Percentiles rank a stretch among this genome's conserved stretches.
These are phyloP conservation scores for Raphanus sativus DNA, from an alignment of 345 rosid species.

Conservation along the genomic window DNA sequence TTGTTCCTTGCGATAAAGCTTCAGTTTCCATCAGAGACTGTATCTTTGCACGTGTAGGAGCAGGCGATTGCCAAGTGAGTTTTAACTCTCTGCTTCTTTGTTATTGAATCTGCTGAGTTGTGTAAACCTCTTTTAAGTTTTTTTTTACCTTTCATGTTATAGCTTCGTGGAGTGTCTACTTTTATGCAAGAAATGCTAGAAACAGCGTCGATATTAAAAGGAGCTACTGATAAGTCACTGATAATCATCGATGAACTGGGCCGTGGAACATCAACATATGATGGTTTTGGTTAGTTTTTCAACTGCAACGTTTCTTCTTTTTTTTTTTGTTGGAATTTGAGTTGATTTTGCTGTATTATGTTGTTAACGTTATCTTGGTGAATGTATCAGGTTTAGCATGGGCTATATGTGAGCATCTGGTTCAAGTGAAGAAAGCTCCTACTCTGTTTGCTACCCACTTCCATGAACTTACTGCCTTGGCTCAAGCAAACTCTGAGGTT, in stretches of 20 bases:
- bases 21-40: conserved; percentile 89
- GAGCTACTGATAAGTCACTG: conserved; percentile 83
- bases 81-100: conserved; percentile 5
- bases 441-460: conserved; percentile 96
- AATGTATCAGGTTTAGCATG: conserved; percentile 79
- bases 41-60: conserved; percentile 98
- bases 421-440: conserved; percentile 86
- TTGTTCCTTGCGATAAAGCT: conserved; percentile 95
- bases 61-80: conserved; percentile 98
- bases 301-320: not conserved
- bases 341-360: not conserved
- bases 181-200: conserved; percentile 99
- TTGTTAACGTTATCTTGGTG: conserved; percentile 15
- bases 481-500: conserved; percentile 50
- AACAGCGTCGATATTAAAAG: conserved; percentile 93
- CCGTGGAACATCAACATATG: conserved; percentile 98
- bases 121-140: not conserved
- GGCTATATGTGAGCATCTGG: conserved; percentile 99
- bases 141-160: conserved; percentile 7
- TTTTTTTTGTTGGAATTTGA: not conserved
- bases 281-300: conserved; percentile 83
- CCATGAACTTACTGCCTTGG: conserved; percentile 93
- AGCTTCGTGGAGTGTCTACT: conserved; percentile 96
- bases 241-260: conserved; percentile 97
- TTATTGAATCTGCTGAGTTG: conserved; percentile 2